Evolutionary conservation across 768 basidiomycete genomes (phyloP).

Genomic region (Boletellus emodensis): DNA sequence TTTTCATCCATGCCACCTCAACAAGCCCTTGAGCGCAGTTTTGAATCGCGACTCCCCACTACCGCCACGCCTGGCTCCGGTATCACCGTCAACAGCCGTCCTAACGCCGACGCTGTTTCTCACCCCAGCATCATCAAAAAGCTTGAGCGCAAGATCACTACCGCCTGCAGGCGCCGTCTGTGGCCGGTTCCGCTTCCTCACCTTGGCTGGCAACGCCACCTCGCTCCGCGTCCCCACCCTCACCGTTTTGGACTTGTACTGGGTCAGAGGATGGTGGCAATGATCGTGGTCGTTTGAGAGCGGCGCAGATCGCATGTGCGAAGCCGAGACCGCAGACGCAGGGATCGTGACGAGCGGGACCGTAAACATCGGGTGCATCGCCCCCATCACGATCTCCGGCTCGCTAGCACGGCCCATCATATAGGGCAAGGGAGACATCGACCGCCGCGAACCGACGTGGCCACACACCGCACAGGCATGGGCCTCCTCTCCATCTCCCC

Average conservation of each 20-base stretch:
- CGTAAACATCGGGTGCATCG: constrained; percentile 29
- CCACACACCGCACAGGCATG: constrained; percentile 19
- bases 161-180: constrained; percentile 22
- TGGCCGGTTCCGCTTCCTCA: constrained; percentile 15
- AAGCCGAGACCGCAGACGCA: background rate
- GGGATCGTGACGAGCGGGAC: constrained; percentile 27
- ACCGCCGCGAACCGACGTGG: constrained; percentile 3
- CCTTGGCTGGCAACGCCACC: constrained; percentile 2
- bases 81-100: background rate
- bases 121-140: constrained; percentile 8
- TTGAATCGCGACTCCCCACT: constrained; percentile 13
- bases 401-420: background rate
- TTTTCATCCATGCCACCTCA: constrained; percentile 10
- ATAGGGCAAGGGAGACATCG: background rate
- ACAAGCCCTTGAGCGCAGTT: constrained; percentile 14
- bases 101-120: background rate
- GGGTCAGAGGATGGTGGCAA: background rate
- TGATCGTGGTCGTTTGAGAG: too few relatives aligned
- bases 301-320: background rate
- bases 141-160: constrained; percentile 12
- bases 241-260: background rate
- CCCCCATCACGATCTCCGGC: background rate
- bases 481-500: background rate
- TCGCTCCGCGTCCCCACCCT: background rate
- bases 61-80: background rate